phyloP scores from a whole-genome alignment of 768 basidiomycete genomes.

The Lentinula lateritia region DNA sequence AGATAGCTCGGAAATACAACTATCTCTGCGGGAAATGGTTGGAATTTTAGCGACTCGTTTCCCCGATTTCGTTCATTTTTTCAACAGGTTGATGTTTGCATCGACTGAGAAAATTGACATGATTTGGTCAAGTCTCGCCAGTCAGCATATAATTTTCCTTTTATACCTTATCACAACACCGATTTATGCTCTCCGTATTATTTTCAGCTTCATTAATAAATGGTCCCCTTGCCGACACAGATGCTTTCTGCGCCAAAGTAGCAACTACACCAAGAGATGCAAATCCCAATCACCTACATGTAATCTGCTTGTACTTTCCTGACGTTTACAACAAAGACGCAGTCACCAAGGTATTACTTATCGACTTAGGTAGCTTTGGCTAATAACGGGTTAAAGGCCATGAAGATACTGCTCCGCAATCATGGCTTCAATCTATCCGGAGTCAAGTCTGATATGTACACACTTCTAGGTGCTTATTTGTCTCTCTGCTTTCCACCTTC shows the following conservation, averaged over 20 bases:
- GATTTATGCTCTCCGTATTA: background rate
- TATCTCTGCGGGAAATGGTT: constrained; percentile 69
- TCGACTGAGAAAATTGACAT: constrained; percentile 55
- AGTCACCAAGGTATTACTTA: constrained; percentile 42
- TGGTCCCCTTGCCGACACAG: constrained; percentile 56
- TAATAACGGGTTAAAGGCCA: constrained; percentile 39
- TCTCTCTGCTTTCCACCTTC: background rate
- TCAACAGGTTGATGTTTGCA: constrained; percentile 60
- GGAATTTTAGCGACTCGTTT: background rate
- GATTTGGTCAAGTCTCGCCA: constrained; percentile 58
- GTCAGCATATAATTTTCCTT: constrained; percentile 28
- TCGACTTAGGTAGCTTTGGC: background rate
- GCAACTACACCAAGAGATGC: constrained; percentile 53
- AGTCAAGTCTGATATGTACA: constrained; percentile 71
- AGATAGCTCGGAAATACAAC: constrained; percentile 49
- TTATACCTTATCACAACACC: no score
- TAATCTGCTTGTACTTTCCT: constrained; percentile 69
- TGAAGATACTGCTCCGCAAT: constrained; percentile 59
- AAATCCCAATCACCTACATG: constrained; percentile 47
- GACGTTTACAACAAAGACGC: constrained; percentile 61
- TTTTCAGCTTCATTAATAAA: constrained; percentile 54
- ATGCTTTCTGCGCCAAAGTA: constrained; percentile 56
- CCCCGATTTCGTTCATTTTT: background rate
- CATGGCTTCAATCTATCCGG: constrained; percentile 63
- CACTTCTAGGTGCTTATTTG: constrained; percentile 42